Conservation (phyloP, 192 early-diverging fungal genomes). For the Podochytrium sp. region DNA sequence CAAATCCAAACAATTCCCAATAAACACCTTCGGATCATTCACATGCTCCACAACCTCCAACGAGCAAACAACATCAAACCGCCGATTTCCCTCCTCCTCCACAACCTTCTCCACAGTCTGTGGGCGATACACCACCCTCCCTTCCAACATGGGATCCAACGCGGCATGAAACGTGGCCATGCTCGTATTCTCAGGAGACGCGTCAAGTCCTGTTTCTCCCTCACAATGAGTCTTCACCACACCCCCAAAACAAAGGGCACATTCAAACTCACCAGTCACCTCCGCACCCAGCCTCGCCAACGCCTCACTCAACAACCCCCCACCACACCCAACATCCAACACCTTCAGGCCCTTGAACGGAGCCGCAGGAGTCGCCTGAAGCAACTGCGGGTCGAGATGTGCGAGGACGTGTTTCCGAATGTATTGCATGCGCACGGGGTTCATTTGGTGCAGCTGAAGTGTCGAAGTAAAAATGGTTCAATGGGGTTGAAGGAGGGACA, state of each 20-base stretch:
- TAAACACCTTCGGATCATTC: slow-evolving; percentile 69
- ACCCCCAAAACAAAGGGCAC: background rate
- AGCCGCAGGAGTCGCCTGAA: slow-evolving; percentile 7
- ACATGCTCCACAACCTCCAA: slow-evolving; percentile 97
- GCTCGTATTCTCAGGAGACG: slow-evolving; percentile 78
- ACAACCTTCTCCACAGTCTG: slow-evolving; percentile 15
- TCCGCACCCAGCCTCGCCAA: slow-evolving; percentile 24
- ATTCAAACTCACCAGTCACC: slow-evolving; percentile 16
- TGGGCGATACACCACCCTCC: background rate
- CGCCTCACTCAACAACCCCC: slow-evolving; percentile 87
- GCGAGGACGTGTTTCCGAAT: slow-evolving; percentile 57
- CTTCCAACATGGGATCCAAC: slow-evolving; percentile 66
- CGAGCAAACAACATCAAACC: slow-evolving; percentile 82
- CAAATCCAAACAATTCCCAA: slow-evolving; percentile 66
- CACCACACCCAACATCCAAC: slow-evolving; percentile 94
- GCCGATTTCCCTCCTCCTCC: slow-evolving; percentile 25
- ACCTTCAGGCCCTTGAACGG: slow-evolving; percentile 61
- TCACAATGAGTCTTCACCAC: slow-evolving; percentile 38
- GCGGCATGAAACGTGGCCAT: slow-evolving; percentile 76
- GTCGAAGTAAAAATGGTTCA: slow-evolving; percentile 40
- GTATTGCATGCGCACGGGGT: slow-evolving; percentile 66
- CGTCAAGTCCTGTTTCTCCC: slow-evolving; percentile 80
- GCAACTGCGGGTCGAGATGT: background rate
- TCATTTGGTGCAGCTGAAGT: slow-evolving; percentile 54
- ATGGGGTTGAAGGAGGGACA: slow-evolving; percentile 63